Base-by-base conservation (phyloP, 139 green algal genomes). In the Coelastrella sp. region DNA sequence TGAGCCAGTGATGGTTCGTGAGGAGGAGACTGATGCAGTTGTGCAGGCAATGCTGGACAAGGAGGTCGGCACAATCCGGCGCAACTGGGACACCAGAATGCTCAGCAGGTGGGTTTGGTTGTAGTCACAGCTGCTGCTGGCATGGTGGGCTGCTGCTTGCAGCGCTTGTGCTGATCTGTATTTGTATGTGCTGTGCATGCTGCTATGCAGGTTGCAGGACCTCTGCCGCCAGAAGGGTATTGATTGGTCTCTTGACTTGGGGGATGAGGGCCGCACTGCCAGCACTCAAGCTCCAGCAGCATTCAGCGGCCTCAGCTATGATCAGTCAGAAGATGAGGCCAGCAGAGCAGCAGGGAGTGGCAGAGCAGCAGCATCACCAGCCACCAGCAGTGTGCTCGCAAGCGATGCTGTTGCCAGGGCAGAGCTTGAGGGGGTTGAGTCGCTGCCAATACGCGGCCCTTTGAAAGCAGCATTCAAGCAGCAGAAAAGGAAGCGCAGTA, bases 1-100 rank as follows among this genome's bases (percentile, higher is more conserved):
- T 27, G 91, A 92, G 88, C 95, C 95, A n/a, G 90, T 98, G 57
- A 96, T 96, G 94, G 79, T 95, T 45, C 51, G 37, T 3, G 92
- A 94, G 66, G 67, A 69, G 4, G 94, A 97, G 74, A 84, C 91
- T 57, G 93, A 96, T 73, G 75, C 83, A 8, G 78, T 87, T 21
- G 84, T 97, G 77, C 77, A 67, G 8, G 89, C 90, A 34, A 87
- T 98, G 72, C 87, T 98, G 80, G 94, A 89, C 45, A 90, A 89
- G 72, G 82, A 90, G 48, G 43, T 89, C 25, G 88, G 84, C 83
- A 85, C 79, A 8, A 78, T 38, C 7, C 27, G 45, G 64, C 45
- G 79, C 0, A 30, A 9, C 45, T 85, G 79, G 79, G 79, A 85
- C 79, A 51, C n/a, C 41, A 66, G 68, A 45, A 53, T 85, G 79